These are phyloP conservation scores for Stipa capillata DNA, from an alignment of 176 grass and related monocot genomes.

Conservation along the genomic window DNA sequence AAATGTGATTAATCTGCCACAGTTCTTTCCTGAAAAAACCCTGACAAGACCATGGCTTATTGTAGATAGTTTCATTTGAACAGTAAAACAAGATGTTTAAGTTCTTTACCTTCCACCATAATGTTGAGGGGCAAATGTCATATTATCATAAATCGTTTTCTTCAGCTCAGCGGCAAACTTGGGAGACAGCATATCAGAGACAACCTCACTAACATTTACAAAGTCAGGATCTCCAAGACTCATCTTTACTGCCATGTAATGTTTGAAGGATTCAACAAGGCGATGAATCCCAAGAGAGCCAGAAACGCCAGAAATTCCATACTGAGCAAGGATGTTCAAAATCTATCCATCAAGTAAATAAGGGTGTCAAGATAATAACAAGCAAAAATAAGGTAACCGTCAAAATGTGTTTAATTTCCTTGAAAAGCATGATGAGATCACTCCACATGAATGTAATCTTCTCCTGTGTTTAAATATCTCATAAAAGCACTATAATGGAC, in stretches of 20 bases:
- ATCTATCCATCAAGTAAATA: conserved; percentile 32
- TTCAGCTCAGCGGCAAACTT: conserved; percentile 83
- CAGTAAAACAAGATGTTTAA: background rate
- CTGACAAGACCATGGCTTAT: background rate
- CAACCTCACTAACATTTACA: conserved; percentile 43
- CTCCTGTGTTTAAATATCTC: background rate
- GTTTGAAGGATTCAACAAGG: conserved; percentile 77
- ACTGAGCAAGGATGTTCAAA: conserved; percentile 88
- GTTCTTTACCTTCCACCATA: conserved; percentile 70
- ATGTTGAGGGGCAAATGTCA: conserved; percentile 60
- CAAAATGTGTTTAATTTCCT: background rate
- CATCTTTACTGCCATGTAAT: conserved; percentile 61
- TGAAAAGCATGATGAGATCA: background rate
- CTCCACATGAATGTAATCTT: background rate
- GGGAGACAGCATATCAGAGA: conserved; percentile 75
- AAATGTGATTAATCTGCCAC: background rate
- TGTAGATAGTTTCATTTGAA: background rate
- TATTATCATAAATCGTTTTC: conserved; percentile 79
- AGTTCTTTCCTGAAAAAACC: background rate
- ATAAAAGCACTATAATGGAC: background rate
- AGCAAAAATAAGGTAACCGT: background rate
- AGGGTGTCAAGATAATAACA: background rate
- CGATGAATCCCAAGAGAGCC: conserved; percentile 77
- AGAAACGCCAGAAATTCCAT: conserved; percentile 53
- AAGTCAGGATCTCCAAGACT: conserved; percentile 88